These are phyloP conservation scores for Eremothecium coryli DNA, from an alignment of 1,139 yeast genomes.

Conservation along the genomic window DNA sequence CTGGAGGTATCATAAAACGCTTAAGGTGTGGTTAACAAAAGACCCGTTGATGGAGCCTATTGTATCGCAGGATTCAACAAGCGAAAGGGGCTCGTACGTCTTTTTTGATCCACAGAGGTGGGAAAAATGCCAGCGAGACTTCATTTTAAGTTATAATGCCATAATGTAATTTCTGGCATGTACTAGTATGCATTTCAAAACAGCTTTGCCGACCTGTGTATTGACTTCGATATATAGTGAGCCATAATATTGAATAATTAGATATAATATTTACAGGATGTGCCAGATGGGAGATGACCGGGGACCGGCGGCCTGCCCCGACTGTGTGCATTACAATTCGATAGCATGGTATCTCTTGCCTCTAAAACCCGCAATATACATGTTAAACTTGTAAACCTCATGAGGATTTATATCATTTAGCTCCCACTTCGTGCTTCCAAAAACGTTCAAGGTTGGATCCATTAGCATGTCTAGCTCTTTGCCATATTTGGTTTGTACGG, in stretches of 20 bases:
- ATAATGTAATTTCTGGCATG: slow-evolving; percentile 31
- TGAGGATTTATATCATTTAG: slow-evolving; percentile 85
- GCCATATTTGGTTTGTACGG: slow-evolving; percentile 57
- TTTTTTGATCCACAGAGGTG: slow-evolving; percentile 94
- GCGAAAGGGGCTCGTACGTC: slow-evolving; percentile 91
- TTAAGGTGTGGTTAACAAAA: slow-evolving; percentile 94
- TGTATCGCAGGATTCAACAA: slow-evolving; percentile 58
- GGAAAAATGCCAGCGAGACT: slow-evolving; percentile 87
- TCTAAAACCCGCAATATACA: slow-evolving; percentile 79
- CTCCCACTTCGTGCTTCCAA: slow-evolving; percentile 88
- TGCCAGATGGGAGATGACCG: too few relatives aligned
- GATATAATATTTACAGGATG: slow-evolving; percentile 1
- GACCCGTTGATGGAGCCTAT: slow-evolving; percentile 87
- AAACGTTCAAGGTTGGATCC: slow-evolving; percentile 63
- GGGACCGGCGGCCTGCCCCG: too few relatives aligned
- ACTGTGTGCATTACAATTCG: slow-evolving; percentile 14
- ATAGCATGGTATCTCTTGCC: slow-evolving; percentile 95
- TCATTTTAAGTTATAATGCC: slow-evolving; percentile 56
- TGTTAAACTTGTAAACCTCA: slow-evolving; percentile 86
- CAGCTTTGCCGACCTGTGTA: too few relatives aligned
- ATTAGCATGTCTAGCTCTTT: slow-evolving; percentile 76
- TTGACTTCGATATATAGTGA: slow-evolving; percentile 3
- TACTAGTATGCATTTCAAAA: too few relatives aligned
- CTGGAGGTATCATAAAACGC: slow-evolving; percentile 95
- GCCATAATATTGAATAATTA: too few relatives aligned